Percentiles rank a stretch among this genome's conserved stretches.
These are phyloP conservation scores for Paramecium octaurelia DNA, from an alignment of 73 alveolate genomes.

Conservation along the genomic window DNA sequence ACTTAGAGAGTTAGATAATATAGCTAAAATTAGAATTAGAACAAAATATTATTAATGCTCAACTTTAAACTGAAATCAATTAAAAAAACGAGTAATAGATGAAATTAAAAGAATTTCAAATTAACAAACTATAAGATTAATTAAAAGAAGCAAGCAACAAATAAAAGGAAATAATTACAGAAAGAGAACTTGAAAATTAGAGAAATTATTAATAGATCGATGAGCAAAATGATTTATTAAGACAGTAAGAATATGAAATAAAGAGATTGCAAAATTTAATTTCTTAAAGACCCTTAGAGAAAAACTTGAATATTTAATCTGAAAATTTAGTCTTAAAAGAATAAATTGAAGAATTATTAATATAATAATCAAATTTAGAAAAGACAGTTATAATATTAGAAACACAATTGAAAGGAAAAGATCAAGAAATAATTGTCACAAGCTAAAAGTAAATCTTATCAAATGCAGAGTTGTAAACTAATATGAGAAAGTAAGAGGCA, in stretches of 20 bases:
- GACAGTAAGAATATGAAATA: not conserved
- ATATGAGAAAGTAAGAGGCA: not conserved
- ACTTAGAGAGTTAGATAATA: not conserved
- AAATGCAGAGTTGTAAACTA: not conserved
- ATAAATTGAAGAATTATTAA: not conserved
- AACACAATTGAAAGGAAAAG: not conserved
- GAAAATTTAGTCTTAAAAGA: not conserved
- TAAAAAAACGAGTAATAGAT: not conserved
- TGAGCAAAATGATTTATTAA: not conserved
- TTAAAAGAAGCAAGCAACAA: not conserved
- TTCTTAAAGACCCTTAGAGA: not conserved
- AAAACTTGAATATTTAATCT: not conserved
- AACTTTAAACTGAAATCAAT: not conserved
- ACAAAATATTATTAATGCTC: not conserved
- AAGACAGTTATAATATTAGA: not conserved
- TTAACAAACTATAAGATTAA: not conserved
- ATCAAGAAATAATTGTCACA: not conserved
- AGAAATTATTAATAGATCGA: not conserved
- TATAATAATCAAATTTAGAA: not conserved
- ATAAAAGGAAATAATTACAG: not conserved
- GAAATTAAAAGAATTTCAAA: not conserved
- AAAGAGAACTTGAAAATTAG: not conserved
- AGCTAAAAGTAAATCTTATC: not conserved
- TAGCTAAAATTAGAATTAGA: not conserved
- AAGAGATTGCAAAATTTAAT: not conserved